Conservation (phyloP, 140 eudicot genomes). For the Flaveria floridana region DNA sequence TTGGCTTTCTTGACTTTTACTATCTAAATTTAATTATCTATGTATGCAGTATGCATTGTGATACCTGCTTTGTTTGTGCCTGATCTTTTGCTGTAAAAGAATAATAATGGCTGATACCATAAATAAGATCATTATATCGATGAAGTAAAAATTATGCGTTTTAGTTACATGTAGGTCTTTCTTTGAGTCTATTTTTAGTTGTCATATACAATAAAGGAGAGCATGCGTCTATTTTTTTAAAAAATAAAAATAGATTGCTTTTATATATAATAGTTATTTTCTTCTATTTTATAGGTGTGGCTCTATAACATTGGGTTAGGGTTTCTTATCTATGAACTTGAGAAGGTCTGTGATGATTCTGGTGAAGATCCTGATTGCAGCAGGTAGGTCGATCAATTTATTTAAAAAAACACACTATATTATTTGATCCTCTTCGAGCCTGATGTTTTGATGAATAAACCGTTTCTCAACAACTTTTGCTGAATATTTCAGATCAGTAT, state of each 20-base stretch:
- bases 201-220: background rate
- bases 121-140: background rate
- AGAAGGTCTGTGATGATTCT: slow-evolving; percentile 79
- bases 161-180: background rate
- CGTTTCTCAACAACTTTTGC: background rate
- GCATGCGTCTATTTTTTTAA: background rate
- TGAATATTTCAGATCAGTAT: slow-evolving; percentile 64
- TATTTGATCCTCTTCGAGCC: background rate
- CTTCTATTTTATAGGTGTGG: slow-evolving; percentile 68
- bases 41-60: background rate
- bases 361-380: slow-evolving; percentile 98
- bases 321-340: slow-evolving; percentile 60
- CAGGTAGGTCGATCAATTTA: slow-evolving; percentile 46
- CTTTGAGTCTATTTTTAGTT: background rate
- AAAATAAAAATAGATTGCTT: slow-evolving; percentile 6
- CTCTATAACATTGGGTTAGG: slow-evolving; percentile 56
- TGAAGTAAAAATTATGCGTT: background rate
- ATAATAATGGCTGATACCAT: background rate
- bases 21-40: background rate
- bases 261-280: background rate
- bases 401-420: background rate
- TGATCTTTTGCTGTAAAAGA: background rate
- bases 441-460: slow-evolving; percentile 14
- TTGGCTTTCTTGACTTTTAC: slow-evolving; percentile 10
- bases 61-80: background rate